A percentile compares a stretch with the other conserved stretches of the same genome.
These are phyloP conservation scores for Cymbopogon flexuosus DNA, from an alignment of 202 grass and related monocot species.

Conservation along the genomic window DNA sequence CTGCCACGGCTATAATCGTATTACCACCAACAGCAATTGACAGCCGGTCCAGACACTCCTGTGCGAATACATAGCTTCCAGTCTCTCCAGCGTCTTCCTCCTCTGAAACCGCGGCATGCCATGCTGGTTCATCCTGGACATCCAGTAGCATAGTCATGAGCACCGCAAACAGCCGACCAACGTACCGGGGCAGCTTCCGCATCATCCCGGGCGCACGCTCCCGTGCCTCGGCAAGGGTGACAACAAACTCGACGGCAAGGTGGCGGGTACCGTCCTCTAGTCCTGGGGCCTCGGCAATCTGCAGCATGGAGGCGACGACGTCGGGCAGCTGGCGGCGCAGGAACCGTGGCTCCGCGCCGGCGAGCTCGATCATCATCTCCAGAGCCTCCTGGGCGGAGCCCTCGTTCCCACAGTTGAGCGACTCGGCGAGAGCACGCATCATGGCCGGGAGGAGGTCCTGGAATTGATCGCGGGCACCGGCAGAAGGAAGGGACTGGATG, in stretches of 20 bases:
- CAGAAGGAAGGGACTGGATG: slow-evolving; percentile 55
- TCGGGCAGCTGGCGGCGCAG: slow-evolving; percentile 58
- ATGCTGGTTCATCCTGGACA: slow-evolving; percentile 59
- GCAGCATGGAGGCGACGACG: slow-evolving; percentile 52
- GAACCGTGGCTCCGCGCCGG: slow-evolving; percentile 54
- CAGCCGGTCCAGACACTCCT: slow-evolving; percentile 65
- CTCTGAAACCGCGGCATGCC: slow-evolving; percentile 46
- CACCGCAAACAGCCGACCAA: slow-evolving; percentile 48
- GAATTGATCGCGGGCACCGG: slow-evolving; percentile 44
- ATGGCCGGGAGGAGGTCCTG: slow-evolving; percentile 58
- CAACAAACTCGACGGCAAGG: slow-evolving; percentile 74
- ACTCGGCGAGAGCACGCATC: slow-evolving; percentile 49
- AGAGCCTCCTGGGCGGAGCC: slow-evolving; percentile 60
- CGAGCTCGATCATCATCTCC: slow-evolving; percentile 81
- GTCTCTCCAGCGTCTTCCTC: slow-evolving; percentile 56
- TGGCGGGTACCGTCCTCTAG: slow-evolving; percentile 68
- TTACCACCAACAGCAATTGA: slow-evolving; percentile 68
- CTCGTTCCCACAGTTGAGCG: slow-evolving; percentile 56
- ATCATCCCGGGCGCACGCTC: slow-evolving; percentile 64
- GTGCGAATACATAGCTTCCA: slow-evolving; percentile 52
- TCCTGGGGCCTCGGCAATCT: slow-evolving; percentile 44
- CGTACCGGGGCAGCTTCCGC: slow-evolving; percentile 43
- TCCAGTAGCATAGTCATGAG: slow-evolving; percentile 77
- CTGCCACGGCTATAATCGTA: slow-evolving; percentile 57
- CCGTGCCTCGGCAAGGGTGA: slow-evolving; percentile 65